Evolutionary conservation across 371 early-diverging fungal species (phyloP), one percentile per base, ranked within the genome.

Genomic region (Catenaria anguillulae): DNA sequence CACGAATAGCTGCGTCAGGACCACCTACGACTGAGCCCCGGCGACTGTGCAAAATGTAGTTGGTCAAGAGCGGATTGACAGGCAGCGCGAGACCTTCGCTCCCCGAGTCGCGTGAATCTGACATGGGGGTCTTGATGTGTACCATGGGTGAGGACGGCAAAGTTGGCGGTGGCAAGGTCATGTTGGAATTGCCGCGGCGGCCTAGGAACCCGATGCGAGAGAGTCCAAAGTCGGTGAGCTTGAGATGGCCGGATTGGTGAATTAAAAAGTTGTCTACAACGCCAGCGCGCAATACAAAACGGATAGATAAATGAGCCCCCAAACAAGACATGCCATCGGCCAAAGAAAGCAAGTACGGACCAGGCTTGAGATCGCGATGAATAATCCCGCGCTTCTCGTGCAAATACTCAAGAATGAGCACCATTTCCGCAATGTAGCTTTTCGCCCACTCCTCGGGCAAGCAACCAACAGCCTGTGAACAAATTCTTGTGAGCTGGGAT

Each of bases 201-300:
- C 87, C 87, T 31, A 89, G 75, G 63, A 92, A 90, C 3, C 89
- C 89, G 55, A 89, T 85, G 3, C 88, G 78, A 0, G 93, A 89
- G 48, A 94, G 72, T 0, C 97, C 97, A 80, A 97, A 94, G 65
- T 97, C 97, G 5, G 92, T 92, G 61, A 97, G 73, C 67, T 93
- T 93, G 42, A 94, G 69, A 67, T 95, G 94, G 1, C 97, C 97
- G 64, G 83, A 80, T 58, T 83, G 82, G 66, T 89, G 90, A 65
- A 97, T 87, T 31, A 97, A 73, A 50, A 93, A 71, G 64, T 93
- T 93, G 61, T 93, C 94, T 0, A 91, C 46, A 23, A 23, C 10
- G 4, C 6, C 24, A 90, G n/a, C n/a, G n/a, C n/a, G n/a, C n/a
- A n/a, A n/a, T n/a, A n/a, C n/a, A n/a, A n/a, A n/a, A n/a, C n/a